Conservation (phyloP, 495 filamentous ascomycete genomes). For the Neurospora sublineolata region DNA sequence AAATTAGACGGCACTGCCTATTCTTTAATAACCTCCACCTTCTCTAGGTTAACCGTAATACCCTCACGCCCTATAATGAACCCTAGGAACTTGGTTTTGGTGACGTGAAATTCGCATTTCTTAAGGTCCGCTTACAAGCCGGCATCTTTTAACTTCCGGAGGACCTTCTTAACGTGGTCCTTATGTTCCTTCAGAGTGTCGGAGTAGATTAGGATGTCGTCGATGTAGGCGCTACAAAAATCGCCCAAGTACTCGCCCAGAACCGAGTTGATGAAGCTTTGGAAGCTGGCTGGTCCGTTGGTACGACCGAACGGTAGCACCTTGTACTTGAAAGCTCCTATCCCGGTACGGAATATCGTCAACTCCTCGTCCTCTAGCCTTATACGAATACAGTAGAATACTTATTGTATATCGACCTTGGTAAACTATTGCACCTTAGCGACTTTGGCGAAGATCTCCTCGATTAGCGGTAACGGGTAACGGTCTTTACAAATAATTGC, state of each 20-base stretch:
- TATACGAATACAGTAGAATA: too few species aligned
- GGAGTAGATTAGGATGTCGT: constrained; percentile 3
- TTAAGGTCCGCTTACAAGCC: constrained; percentile 16
- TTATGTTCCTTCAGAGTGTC: not conserved
- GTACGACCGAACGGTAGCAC: too few species aligned
- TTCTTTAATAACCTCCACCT: not conserved
- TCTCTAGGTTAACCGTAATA: not conserved
- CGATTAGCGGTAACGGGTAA: not conserved
- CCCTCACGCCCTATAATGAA: constrained; percentile 11
- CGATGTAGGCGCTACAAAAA: not conserved
- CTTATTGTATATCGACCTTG: constrained; percentile 25
- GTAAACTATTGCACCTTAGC: constrained; percentile 25
- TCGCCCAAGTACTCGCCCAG: too few species aligned
- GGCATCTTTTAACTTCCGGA: constrained; percentile 6
- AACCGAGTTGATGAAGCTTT: too few species aligned
- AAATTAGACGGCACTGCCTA: not conserved
- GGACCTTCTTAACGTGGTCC: constrained; percentile 1
- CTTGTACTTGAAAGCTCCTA: too few species aligned
- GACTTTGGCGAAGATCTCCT: constrained; percentile 29
- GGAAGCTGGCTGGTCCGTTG: too few species aligned
- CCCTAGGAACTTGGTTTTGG: constrained; percentile 13
- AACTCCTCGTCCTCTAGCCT: too few species aligned
- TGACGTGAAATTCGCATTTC: constrained; percentile 20
- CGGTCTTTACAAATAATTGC: too few species aligned
- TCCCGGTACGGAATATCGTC: too few species aligned